Evolutionary conservation across 257 asterid species (phyloP).

Genomic region (Solanum ossicruentum): DNA sequence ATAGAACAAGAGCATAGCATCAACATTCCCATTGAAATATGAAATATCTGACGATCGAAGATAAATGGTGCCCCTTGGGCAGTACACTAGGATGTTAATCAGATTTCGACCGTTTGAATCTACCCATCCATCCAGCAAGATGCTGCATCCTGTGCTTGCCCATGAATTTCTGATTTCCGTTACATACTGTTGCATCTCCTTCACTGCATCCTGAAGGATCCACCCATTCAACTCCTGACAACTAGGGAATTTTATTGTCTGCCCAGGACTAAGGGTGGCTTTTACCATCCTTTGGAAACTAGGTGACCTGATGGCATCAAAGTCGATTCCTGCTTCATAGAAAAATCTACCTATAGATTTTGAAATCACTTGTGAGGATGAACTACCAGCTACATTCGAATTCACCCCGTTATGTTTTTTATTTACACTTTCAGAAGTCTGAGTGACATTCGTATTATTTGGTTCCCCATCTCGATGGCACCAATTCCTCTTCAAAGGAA

Average conservation of each 20-base stretch:
- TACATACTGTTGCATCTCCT: constrained; percentile 25
- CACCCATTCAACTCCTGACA: constrained; percentile 39
- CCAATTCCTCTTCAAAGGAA: constrained; percentile 7
- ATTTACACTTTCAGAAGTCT: background rate
- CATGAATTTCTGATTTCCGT: constrained; percentile 26
- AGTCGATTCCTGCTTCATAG: constrained; percentile 31
- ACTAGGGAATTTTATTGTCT: constrained; percentile 19
- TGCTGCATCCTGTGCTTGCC: constrained; percentile 48
- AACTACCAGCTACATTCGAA: background rate
- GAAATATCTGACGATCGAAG: constrained; percentile 34
- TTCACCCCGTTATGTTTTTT: background rate
- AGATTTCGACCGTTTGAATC: constrained; percentile 24
- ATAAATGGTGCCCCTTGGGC: constrained; percentile 46
- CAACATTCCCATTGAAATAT: constrained; percentile 3
- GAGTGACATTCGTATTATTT: background rate
- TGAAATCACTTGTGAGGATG: constrained; percentile 7
- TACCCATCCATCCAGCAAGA: constrained; percentile 58
- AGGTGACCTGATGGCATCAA: constrained; percentile 12
- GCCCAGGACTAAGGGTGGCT: constrained; percentile 2
- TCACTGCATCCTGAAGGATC: constrained; percentile 26
- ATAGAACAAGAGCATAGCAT: constrained; percentile 20
- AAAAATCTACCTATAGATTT: constrained; percentile 30
- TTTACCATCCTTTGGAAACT: constrained; percentile 33
- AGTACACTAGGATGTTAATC: constrained; percentile 31
- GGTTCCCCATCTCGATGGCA: background rate